Conservation (phyloP, 2,329 filamentous ascomycete species). For the Fusarium virguliforme region DNA sequence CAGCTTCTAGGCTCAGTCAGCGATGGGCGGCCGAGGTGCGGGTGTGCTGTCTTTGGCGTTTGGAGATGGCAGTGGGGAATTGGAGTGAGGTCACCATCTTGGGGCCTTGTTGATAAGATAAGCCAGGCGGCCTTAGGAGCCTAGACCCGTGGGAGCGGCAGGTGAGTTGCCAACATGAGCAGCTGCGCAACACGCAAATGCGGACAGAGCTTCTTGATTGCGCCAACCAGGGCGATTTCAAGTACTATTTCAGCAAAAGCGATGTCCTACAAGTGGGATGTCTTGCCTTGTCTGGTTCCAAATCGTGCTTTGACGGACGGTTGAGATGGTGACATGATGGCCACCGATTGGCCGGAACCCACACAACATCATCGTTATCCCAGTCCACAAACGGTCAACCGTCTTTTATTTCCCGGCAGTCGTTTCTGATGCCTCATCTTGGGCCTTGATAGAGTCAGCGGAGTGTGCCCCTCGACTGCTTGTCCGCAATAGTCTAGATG, state of each 20-base stretch:
- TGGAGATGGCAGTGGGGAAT: constrained; percentile 48
- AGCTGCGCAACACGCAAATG: constrained; percentile 38
- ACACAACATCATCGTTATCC: background rate
- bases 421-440: background rate
- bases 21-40: constrained; percentile 39
- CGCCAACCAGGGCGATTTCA: constrained; percentile 14
- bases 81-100: constrained; percentile 43
- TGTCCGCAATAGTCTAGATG: background rate
- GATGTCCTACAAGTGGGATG: constrained; percentile 4
- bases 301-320: background rate
- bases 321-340: background rate
- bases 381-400: background rate
- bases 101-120: constrained; percentile 41
- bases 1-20: constrained; percentile 49
- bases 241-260: constrained; percentile 6
- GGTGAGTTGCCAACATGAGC: constrained; percentile 10
- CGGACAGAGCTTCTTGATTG: constrained; percentile 24
- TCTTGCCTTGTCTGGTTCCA: background rate
- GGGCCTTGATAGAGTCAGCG: background rate
- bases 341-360: background rate
- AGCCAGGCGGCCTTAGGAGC: constrained; percentile 9
- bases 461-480: background rate
- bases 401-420: background rate
- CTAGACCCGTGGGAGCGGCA: background rate
- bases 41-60: constrained; percentile 41